A percentile compares a stretch with the other conserved stretches of the same genome.
These are phyloP conservation scores for Mycena vulgaris DNA, from an alignment of 768 basidiomycete genomes.

Conservation along the genomic window DNA sequence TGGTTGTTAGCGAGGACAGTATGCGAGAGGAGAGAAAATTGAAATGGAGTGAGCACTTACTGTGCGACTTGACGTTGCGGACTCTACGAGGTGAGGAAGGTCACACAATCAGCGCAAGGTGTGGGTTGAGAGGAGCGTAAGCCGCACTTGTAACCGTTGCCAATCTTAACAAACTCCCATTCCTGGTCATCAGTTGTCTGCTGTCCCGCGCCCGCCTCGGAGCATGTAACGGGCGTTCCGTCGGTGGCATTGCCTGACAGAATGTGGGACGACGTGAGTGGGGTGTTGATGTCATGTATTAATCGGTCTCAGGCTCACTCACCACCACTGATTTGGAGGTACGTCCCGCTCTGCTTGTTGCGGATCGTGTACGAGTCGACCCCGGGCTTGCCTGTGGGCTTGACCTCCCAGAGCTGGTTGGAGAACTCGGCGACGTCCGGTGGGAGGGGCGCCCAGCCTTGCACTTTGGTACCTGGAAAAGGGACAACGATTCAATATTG, in stretches of 20 bases:
- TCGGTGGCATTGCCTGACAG: slow-evolving; percentile 21
- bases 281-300: neutral
- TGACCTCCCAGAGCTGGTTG: slow-evolving; percentile 24
- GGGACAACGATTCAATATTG: slow-evolving; percentile 3
- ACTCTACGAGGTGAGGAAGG: slow-evolving; percentile 19
- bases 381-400: slow-evolving; percentile 8
- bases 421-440: slow-evolving; percentile 2
- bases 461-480: slow-evolving; percentile 24
- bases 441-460: slow-evolving; percentile 17
- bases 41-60: slow-evolving; percentile 17
- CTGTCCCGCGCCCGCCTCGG: neutral
- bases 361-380: slow-evolving; percentile 21
- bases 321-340: slow-evolving; percentile 12
- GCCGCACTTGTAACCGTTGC: slow-evolving; percentile 25
- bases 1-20: slow-evolving; percentile 10
- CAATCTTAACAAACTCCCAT: slow-evolving; percentile 29
- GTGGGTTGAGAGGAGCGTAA: neutral
- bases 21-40: slow-evolving; percentile 7
- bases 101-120: slow-evolving; percentile 6
- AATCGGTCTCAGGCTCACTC: slow-evolving; percentile 13
- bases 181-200: slow-evolving; percentile 9
- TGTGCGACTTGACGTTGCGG: slow-evolving; percentile 24
- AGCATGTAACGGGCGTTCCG: slow-evolving; percentile 22
- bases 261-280: neutral
- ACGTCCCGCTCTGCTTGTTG: slow-evolving; percentile 13